Percentiles rank a stretch among this genome's conserved stretches.
Evolutionary conservation across 2,329 filamentous ascomycete genomes (phyloP).

Genomic region (Hymenoscyphus occultus): DNA sequence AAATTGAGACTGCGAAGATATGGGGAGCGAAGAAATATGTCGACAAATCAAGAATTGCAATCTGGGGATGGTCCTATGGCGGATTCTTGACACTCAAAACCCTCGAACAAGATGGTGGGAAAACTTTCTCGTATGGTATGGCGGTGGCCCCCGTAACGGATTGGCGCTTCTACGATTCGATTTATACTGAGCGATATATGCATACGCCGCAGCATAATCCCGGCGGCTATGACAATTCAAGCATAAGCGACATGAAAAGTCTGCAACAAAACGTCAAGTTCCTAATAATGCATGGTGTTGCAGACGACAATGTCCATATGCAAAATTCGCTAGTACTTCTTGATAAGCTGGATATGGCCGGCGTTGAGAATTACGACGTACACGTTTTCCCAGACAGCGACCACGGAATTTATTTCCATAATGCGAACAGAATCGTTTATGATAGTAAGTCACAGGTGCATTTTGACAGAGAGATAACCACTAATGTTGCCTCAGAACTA

Average conservation of each 20-base stretch:
- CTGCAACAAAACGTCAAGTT: conserved; percentile 79
- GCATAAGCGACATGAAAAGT: conserved; percentile 70
- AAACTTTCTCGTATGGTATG: conserved; percentile 95
- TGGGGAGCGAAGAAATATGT: conserved; percentile 82
- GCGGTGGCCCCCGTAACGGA: conserved; percentile 98
- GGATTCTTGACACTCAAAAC: conserved; percentile 95
- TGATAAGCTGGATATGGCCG: conserved; percentile 77
- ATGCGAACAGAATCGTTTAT: conserved; percentile 86
- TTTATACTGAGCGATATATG: conserved; percentile 98
- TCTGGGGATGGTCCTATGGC: conserved; percentile 99
- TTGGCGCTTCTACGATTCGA: conserved; percentile 91
- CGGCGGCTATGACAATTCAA: conserved; percentile 71
- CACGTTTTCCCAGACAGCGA: conserved; percentile 96
- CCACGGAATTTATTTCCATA: conserved; percentile 92
- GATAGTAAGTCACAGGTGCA: conserved; percentile 67
- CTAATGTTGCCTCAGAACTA: conserved; percentile 57
- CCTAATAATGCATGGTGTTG: conserved; percentile 92
- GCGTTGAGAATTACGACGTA: conserved; percentile 90
- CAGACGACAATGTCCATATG: conserved; percentile 96
- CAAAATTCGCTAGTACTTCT: conserved; percentile 88
- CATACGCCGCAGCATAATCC: conserved; percentile 82
- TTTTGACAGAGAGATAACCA: conserved; percentile 9
- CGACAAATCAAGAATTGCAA: conserved; percentile 76
- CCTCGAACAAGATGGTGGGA: conserved; percentile 82
- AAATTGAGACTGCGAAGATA: conserved; percentile 84